phyloP scores from a whole-genome alignment of 208 protist genomes.

The Acanthamoeba culbertsoni region DNA sequence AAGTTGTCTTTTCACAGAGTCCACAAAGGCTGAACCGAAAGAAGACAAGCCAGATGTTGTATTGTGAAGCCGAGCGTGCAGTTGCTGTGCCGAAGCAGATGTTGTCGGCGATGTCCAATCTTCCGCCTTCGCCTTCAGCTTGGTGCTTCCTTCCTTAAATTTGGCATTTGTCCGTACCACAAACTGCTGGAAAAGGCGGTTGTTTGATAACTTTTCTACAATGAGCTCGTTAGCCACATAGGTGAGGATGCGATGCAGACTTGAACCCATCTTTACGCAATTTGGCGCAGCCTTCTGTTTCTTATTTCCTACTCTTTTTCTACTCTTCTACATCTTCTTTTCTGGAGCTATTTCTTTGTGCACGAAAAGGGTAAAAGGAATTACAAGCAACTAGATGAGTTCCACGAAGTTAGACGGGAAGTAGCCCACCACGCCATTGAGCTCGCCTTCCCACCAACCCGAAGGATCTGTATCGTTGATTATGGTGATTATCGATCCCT shows the following conservation, averaged over 20 bases:
- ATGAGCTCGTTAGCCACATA: neutral
- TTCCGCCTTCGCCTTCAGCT: neutral
- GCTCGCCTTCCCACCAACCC: conserved; percentile 64
- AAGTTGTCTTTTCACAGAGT: neutral
- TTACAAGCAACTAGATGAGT: neutral
- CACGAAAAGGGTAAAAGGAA: no score
- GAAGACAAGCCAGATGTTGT: neutral
- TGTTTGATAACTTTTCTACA: neutral
- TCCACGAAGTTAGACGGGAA: conserved; percentile 69
- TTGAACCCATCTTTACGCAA: no score
- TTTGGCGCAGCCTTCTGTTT: no score
- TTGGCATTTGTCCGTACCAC: neutral
- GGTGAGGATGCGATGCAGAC: neutral
- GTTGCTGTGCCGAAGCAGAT: neutral
- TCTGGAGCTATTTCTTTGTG: no score
- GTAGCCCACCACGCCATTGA: conserved; percentile 57
- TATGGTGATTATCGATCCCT: conserved; percentile 66
- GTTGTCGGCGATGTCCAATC: neutral
- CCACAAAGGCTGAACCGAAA: neutral
- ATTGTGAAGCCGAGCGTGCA: neutral
- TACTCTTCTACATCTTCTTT: no score
- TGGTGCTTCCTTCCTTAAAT: neutral
- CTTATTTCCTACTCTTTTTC: no score
- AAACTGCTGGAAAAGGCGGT: neutral
- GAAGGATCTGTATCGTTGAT: conserved; percentile 46